Conservation (phyloP, 1,284 basidiomycete genomes). For the Vanrija pseudolonga region DNA sequence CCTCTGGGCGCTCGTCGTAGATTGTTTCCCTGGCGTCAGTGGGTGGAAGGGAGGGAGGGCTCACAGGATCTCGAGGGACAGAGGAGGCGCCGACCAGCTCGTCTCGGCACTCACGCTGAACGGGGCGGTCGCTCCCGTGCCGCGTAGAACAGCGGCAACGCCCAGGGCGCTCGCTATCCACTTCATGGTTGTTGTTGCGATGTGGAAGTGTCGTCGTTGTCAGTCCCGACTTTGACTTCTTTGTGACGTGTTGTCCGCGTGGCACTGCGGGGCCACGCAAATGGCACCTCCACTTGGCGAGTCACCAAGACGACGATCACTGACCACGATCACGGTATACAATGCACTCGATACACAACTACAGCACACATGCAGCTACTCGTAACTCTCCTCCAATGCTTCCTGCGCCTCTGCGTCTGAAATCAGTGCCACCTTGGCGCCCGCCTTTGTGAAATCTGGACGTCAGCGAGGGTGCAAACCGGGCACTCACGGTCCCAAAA, state of each 20-base stretch:
- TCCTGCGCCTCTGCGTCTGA: slow-evolving; percentile 38
- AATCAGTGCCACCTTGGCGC: slow-evolving; percentile 29
- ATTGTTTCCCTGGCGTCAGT: slow-evolving; percentile 56
- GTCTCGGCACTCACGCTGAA: slow-evolving; percentile 74
- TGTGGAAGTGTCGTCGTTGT: too few species aligned
- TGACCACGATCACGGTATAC: too few species aligned
- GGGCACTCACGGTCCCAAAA: slow-evolving; percentile 37
- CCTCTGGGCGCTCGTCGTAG: slow-evolving; percentile 60
- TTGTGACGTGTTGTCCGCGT: slow-evolving; percentile 1
- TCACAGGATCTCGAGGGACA: slow-evolving; percentile 77
- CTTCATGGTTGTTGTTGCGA: slow-evolving; percentile 6
- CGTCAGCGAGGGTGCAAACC: slow-evolving; percentile 1
- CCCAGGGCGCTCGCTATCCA: slow-evolving; percentile 5
- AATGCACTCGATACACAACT: neutral
- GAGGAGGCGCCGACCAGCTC: slow-evolving; percentile 71
- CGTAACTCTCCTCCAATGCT: slow-evolving; percentile 32
- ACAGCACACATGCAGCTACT: neutral
- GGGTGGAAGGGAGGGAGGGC: slow-evolving; percentile 30
- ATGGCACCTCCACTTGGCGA: neutral
- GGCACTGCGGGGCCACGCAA: neutral
- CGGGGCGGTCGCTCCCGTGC: slow-evolving; percentile 56
- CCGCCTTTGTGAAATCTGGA: slow-evolving; percentile 39
- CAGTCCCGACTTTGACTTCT: too few species aligned
- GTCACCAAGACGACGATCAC: too few species aligned
- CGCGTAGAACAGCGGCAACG: neutral